These are phyloP conservation scores for Tuber aestivum DNA, from an alignment of 495 filamentous ascomycete species.

Conservation along the genomic window DNA sequence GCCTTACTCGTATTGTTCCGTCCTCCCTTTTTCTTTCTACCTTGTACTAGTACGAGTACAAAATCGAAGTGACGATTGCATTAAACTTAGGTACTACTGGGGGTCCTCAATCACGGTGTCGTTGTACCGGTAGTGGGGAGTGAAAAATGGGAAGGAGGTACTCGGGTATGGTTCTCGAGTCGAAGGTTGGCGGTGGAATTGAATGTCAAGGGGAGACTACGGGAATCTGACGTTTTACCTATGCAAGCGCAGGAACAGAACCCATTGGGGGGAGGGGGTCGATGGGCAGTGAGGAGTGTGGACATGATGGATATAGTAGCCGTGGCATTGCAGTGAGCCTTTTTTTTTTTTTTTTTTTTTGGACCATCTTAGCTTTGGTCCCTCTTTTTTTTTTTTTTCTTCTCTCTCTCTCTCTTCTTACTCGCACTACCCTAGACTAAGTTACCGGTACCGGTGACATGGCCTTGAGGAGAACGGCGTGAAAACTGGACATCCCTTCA, in stretches of 20 bases:
- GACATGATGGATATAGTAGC: neutral
- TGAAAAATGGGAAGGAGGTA: neutral
- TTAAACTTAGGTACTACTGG: neutral
- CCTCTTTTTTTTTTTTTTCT: neutral
- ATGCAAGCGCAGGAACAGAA: neutral
- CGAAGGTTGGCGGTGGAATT: neutral
- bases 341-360: neutral
- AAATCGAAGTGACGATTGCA: neutral
- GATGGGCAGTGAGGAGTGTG: neutral
- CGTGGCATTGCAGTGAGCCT: neutral
- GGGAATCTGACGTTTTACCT: neutral
- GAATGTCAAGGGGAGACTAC: neutral
- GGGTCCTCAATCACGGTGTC: neutral
- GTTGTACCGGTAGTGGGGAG: neutral
- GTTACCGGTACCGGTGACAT: neutral
- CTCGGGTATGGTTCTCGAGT: neutral
- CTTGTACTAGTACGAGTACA: no score
- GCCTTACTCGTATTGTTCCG: neutral
- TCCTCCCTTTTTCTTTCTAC: neutral
- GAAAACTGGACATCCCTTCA: neutral
- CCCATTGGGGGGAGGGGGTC: neutral
- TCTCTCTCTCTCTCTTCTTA: neutral
- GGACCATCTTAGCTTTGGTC: neutral
- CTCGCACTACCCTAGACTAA: neutral
- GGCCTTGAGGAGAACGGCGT: neutral